These are phyloP conservation scores for Coemansia sp. DNA, from an alignment of 192 early-diverging fungal species.

Conservation along the genomic window DNA sequence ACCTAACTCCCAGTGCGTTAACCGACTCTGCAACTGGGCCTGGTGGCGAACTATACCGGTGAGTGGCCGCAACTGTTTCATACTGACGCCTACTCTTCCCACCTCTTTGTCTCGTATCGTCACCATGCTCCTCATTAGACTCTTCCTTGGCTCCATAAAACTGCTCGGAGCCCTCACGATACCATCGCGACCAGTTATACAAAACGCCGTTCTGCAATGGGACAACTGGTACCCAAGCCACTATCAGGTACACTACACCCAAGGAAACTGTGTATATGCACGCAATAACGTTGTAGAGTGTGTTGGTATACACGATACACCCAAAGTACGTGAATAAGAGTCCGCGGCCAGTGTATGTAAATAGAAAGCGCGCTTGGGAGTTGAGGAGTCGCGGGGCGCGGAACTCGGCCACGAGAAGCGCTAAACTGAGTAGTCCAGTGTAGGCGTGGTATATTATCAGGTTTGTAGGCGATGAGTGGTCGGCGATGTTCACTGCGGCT, in stretches of 20 bases:
- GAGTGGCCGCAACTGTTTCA: background rate
- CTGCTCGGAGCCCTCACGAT: constrained; percentile 22
- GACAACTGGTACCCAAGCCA: constrained; percentile 56
- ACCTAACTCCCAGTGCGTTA: background rate
- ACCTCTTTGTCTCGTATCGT: background rate
- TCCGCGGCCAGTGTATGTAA: constrained; percentile 61
- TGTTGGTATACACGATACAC: constrained; percentile 56
- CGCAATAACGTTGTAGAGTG: constrained; percentile 52
- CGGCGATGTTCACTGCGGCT: constrained; percentile 43
- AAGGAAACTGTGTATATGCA: constrained; percentile 52
- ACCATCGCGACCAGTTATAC: constrained; percentile 52
- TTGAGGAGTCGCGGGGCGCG: constrained; percentile 45
- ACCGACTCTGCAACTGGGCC: background rate
- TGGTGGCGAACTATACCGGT: background rate
- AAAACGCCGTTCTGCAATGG: constrained; percentile 43
- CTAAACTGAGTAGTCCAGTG: constrained; percentile 49
- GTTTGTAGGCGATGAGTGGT: constrained; percentile 49
- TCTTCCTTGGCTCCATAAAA: constrained; percentile 14
- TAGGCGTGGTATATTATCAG: constrained; percentile 56
- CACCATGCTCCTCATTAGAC: background rate
- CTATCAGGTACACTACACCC: constrained; percentile 58
- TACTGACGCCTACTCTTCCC: background rate
- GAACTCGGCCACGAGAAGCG: constrained; percentile 58
- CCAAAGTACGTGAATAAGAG: constrained; percentile 62
- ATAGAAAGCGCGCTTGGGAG: constrained; percentile 57